Evolutionary conservation across 2,329 filamentous ascomycete genomes (phyloP), one percentile per base, ranked within the genome.

Genomic region (Hypoxylon sp.): DNA sequence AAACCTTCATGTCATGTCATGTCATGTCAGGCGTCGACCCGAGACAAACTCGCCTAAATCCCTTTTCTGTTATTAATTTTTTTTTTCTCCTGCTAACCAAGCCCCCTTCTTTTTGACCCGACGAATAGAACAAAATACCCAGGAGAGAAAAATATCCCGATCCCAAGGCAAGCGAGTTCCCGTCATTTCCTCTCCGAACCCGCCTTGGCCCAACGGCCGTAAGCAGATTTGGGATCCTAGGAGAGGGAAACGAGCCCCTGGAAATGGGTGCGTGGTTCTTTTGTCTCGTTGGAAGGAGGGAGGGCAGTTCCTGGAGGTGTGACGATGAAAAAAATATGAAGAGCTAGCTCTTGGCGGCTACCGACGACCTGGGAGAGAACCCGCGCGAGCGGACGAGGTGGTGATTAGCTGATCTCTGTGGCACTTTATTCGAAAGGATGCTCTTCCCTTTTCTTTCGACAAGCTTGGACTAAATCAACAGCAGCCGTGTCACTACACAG

Each of bases 21-120:
- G 62, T 55, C 61, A 62, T 55, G 62, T 58, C 58, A 62, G 33
- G 66, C 49, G 50, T 67, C 52, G 60, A 65, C 64, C 67, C 67
- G 67, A 69, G 67, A 70, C 67, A 69, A n/a, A 47, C 64, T 69
- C 67, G 67, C 62, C 59, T 69, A 67, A 65, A 62, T 63, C 5
- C 21, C 11, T 50, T 61, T 67, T 29, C 47, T 55, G n/a, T n/a
- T n/a, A n/a, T n/a, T n/a, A n/a, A n/a, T n/a, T n/a, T n/a, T n/a
- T n/a, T n/a, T n/a, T n/a, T n/a, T n/a, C n/a, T n/a, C n/a, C n/a
- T n/a, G n/a, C n/a, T n/a, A n/a, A n/a, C n/a, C n/a, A n/a, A n/a
- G n/a, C n/a, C 6, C 6, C 15, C n/a, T 62, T 54, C 54, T 51
- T 59, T 59, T 62, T 29, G 26, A 53, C 53, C 55, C 59, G 62